Conservation (phyloP, 2,329 filamentous ascomycete species). For the Clonostachys sp. region DNA sequence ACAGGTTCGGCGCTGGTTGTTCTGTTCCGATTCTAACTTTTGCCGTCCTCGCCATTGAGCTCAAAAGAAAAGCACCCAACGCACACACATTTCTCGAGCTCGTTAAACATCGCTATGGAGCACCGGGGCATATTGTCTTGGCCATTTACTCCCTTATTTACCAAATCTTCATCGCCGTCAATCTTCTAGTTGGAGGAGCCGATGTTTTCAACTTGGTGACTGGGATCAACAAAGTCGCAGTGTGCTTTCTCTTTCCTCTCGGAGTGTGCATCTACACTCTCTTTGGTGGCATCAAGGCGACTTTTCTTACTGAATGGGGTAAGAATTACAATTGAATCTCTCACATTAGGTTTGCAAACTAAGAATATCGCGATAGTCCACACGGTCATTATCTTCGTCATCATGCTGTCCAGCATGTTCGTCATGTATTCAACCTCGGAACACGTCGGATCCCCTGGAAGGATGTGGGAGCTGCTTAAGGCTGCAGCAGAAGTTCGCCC, state of each 20-base stretch:
- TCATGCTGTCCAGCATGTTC: constrained; percentile 81
- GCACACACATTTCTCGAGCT: constrained; percentile 83
- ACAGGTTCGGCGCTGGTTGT: constrained; percentile 54
- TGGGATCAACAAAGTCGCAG: constrained; percentile 60
- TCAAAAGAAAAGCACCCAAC: constrained; percentile 67
- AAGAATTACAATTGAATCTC: too few relatives aligned
- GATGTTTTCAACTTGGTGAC: constrained; percentile 48
- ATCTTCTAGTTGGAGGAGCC: constrained; percentile 77
- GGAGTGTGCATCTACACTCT: constrained; percentile 79
- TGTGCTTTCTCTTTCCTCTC: constrained; percentile 77
- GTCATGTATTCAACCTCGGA: constrained; percentile 71
- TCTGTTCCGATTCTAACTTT: constrained; percentile 87
- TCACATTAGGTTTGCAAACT: too few relatives aligned
- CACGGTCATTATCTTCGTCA: constrained; percentile 77
- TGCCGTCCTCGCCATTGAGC: constrained; percentile 68
- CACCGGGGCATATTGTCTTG: constrained; percentile 68
- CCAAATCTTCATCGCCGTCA: constrained; percentile 82
- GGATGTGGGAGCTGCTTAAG: constrained; percentile 70
- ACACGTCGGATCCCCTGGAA: constrained; percentile 64
- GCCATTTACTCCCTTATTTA: constrained; percentile 79
- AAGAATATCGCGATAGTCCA: constrained; percentile 45
- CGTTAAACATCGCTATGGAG: constrained; percentile 75
- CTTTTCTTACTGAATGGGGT: constrained; percentile 74
- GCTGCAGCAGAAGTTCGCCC: constrained; percentile 64
- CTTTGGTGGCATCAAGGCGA: constrained; percentile 77